Evolutionary conservation across 1,284 basidiomycete species (phyloP), one percentile per base, ranked within the genome.

Genomic region (Irpex sp.): DNA sequence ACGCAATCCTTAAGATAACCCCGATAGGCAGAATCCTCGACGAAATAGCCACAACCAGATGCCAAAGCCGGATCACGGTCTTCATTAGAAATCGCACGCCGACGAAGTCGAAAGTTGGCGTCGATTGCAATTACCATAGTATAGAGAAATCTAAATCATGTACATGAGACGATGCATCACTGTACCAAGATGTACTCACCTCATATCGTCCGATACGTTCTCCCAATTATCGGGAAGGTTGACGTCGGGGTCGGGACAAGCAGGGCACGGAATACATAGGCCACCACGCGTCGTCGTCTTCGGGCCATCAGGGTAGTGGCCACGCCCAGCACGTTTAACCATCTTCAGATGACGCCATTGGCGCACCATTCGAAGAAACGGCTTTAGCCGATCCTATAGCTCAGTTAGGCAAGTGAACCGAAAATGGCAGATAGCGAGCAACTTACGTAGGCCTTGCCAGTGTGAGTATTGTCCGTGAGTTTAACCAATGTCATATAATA

Each of bases 21-120:
- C 48, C 67, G 59, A 56, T 72, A 74, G 0, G 35, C 47, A 2
- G 36, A 56, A n/a, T 66, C 60, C 18, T 68, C 62, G 5, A 74
- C 69, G 53, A 74, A 75, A 28, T 48, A 59, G 5, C 35, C 51
- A 16, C 28, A 48, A 8, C 61, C 61, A 10, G 61, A 54, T 19
- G 23, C 42, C 3, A 62, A 48, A 19, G 45, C 36, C 12, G 57
- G 58, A 28, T 62, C 58, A 10, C 42, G 8, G 10, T 16, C 18
- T 14, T 48, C 42, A 18, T 28, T 59, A 5, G 39, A 47, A 7
- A 59, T 42, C 5, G 28, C 28, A 6, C 61, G 37, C n/a, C 36
- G 28, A 21, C 58, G 58, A 16, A 56, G 42, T 21, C 61, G 52
- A 47, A 62, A 62, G 47, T 62, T 62, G 7, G 61, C 61, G 37